A percentile compares a stretch with the other conserved stretches of the same genome.
These are phyloP conservation scores for Massariosphaeria phaeospora DNA, from an alignment of 495 filamentous ascomycete species.

Conservation along the genomic window DNA sequence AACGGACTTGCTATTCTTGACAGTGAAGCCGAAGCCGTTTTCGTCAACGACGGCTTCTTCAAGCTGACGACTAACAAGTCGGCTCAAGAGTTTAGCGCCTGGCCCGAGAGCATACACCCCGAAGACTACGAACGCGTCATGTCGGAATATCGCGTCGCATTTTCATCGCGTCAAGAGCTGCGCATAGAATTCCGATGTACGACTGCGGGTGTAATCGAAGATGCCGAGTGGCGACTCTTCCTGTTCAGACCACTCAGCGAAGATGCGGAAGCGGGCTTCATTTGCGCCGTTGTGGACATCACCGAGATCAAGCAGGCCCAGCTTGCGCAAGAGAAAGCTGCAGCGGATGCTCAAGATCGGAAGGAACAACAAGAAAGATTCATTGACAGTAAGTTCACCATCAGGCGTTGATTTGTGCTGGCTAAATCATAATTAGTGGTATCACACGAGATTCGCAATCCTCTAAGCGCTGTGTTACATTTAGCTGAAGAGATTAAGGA, in stretches of 20 bases:
- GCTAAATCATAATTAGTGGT: too few relatives aligned
- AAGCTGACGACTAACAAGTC: conserved; percentile 36
- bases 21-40: conserved; percentile 36
- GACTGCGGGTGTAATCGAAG: background rate
- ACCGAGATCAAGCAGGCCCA: conserved; percentile 39
- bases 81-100: conserved; percentile 33
- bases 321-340: conserved; percentile 36
- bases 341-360: conserved; percentile 36
- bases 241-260: conserved; percentile 36
- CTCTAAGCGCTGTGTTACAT: conserved; percentile 39
- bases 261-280: conserved; percentile 37
- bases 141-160: conserved; percentile 37
- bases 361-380: conserved; percentile 41
- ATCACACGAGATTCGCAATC: conserved; percentile 40
- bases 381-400: conserved; percentile 36
- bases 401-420: too few relatives aligned
- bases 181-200: conserved; percentile 37
- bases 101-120: conserved; percentile 40
- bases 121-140: conserved; percentile 39
- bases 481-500: conserved; percentile 39
- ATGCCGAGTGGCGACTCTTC: conserved; percentile 38
- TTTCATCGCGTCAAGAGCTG: conserved; percentile 30
- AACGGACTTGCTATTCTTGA: conserved; percentile 42
- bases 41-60: conserved; percentile 41
- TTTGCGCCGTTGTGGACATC: conserved; percentile 39